Conservation (phyloP, 106 monocot species). For the Gastrodia elata region DNA sequence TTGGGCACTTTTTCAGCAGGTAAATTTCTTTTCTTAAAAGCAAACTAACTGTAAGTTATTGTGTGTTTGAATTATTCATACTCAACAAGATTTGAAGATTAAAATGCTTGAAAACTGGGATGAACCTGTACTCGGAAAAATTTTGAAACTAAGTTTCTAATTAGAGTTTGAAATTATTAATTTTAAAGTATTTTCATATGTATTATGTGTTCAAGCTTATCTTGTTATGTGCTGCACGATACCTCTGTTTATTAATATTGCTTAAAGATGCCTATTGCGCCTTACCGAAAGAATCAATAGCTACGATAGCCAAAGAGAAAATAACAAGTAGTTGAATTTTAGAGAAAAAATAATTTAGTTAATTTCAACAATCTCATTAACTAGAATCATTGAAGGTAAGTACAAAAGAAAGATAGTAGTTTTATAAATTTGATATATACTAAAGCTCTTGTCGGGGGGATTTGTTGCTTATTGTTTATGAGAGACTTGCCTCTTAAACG, state of each 20-base stretch:
- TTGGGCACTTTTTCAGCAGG: slow-evolving; percentile 70
- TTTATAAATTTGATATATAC: background rate
- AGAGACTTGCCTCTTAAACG: background rate
- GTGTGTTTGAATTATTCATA: background rate
- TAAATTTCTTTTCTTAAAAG: slow-evolving; percentile 13
- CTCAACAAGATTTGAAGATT: background rate
- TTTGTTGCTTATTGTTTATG: background rate
- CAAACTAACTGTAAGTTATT: background rate
- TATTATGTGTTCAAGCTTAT: too few species aligned
- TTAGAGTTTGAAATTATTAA: background rate
- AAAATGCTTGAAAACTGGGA: background rate
- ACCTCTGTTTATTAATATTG: background rate
- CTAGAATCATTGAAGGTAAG: background rate
- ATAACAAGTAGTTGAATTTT: background rate
- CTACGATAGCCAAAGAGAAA: background rate
- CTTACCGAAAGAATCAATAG: background rate
- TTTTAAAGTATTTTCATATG: too few species aligned
- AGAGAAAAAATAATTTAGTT: background rate
- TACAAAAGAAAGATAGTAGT: background rate
- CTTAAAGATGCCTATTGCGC: background rate
- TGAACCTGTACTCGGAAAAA: background rate
- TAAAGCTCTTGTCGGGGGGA: background rate
- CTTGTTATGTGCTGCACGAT: too few species aligned
- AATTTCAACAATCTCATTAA: background rate
- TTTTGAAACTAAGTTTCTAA: background rate